These are phyloP conservation scores for Cicer judaicum DNA, from an alignment of 306 rosid genomes.

Conservation along the genomic window DNA sequence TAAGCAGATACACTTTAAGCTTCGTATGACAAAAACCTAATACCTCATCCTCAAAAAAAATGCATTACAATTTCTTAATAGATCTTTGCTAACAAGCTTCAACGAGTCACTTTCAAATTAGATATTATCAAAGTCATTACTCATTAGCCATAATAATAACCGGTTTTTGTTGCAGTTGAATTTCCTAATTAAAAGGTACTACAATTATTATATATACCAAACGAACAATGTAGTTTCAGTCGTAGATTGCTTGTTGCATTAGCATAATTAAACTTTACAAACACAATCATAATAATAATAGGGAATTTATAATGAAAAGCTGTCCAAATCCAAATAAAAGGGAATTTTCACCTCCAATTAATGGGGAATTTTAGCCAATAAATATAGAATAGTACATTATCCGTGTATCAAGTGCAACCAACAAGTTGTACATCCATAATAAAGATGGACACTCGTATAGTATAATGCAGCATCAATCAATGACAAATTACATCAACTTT, in stretches of 20 bases:
- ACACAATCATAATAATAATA: background rate
- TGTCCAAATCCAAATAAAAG: background rate
- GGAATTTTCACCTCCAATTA: conserved; percentile 20
- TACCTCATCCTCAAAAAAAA: conserved; percentile 17
- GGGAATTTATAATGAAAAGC: conserved; percentile 5
- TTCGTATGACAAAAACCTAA: no score
- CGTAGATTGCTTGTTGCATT: conserved; percentile 17
- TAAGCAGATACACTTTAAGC: no score
- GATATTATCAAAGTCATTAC: conserved; percentile 5
- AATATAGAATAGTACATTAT: conserved; percentile 20
- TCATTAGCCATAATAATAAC: conserved; percentile 17
- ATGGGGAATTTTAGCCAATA: conserved; percentile 28
- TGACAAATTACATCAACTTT: conserved; percentile 7
- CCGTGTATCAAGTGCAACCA: conserved; percentile 32
- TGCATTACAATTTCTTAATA: conserved; percentile 8
- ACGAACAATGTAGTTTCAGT: background rate
- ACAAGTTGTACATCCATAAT: conserved; percentile 23
- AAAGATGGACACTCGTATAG: conserved; percentile 34
- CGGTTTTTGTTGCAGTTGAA: conserved; percentile 17
- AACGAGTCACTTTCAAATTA: conserved; percentile 19
- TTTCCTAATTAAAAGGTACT: conserved; percentile 30
- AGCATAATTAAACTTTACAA: conserved; percentile 26
- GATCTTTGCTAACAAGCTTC: conserved; percentile 21
- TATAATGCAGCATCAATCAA: conserved; percentile 18
- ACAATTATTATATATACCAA: conserved; percentile 31